Percentiles rank a stretch among this genome's conserved stretches.
phyloP scores from a whole-genome alignment of 257 asterid species.

The Capsicum pubescens region DNA sequence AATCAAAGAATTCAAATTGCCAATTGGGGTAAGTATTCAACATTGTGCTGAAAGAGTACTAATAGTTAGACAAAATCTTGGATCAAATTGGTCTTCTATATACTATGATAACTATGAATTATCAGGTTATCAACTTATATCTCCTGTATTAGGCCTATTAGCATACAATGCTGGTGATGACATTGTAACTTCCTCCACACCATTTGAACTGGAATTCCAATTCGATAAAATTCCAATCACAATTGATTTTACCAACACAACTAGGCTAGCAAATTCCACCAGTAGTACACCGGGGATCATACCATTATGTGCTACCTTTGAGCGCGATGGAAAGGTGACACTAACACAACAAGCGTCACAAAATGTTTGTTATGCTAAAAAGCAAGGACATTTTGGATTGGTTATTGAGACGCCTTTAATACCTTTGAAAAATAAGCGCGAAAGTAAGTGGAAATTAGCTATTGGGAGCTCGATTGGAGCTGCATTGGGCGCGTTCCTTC shows the following conservation, averaged over 20 bases:
- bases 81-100: slow-evolving; percentile 70
- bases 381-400: slow-evolving; percentile 70
- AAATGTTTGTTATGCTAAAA: slow-evolving; percentile 53
- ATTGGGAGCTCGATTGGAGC: slow-evolving; percentile 74
- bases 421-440: slow-evolving; percentile 58
- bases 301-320: slow-evolving; percentile 79
- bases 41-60: slow-evolving; percentile 69
- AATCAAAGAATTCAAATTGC: slow-evolving; percentile 56
- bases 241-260: slow-evolving; percentile 54
- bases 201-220: slow-evolving; percentile 56
- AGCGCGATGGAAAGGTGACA: slow-evolving; percentile 56
- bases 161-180: slow-evolving; percentile 57
- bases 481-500: slow-evolving; percentile 65
- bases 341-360: slow-evolving; percentile 48
- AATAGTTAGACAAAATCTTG: slow-evolving; percentile 61
- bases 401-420: slow-evolving; percentile 71
- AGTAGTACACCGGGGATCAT: slow-evolving; percentile 43
- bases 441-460: slow-evolving; percentile 61
- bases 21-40: slow-evolving; percentile 46
- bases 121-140: slow-evolving; percentile 69
- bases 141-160: slow-evolving; percentile 68
- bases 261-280: slow-evolving; percentile 16
- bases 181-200: slow-evolving; percentile 22
- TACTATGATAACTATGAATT: slow-evolving; percentile 64
- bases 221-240: slow-evolving; percentile 53